A percentile compares a stretch with the other conserved stretches of the same genome.
phyloP scores from a whole-genome alignment of 257 asterid genomes.

The Rubia yunnanensis region DNA sequence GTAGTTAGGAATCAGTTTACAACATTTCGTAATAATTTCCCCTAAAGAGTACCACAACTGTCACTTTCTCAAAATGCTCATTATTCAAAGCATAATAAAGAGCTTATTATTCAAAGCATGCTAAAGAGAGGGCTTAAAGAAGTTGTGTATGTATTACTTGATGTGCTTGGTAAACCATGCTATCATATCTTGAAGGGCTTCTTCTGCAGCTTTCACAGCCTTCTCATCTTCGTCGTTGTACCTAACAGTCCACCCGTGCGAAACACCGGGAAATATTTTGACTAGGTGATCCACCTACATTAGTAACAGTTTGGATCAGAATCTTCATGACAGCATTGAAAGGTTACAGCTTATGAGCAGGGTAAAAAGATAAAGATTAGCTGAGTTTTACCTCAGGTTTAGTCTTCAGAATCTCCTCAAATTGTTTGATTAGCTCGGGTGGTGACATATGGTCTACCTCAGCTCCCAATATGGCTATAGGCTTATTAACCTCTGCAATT shows the following conservation, averaged over 20 bases:
- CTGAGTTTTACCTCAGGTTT: conserved; percentile 38
- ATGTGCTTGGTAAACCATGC: conserved; percentile 40
- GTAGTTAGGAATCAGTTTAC: too few species aligned
- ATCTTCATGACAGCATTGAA: background rate
- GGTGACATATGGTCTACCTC: conserved; percentile 42
- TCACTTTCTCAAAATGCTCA: too few species aligned
- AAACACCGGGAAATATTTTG: conserved; percentile 39
- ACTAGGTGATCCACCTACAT: conserved; percentile 34
- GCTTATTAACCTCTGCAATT: conserved; percentile 40
- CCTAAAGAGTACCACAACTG: too few species aligned
- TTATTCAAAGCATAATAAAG: too few species aligned
- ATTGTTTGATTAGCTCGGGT: conserved; percentile 40
- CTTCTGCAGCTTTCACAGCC: conserved; percentile 45
- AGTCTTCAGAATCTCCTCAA: conserved; percentile 36
- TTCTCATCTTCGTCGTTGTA: conserved; percentile 33
- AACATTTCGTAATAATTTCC: too few species aligned
- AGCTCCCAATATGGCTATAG: conserved; percentile 53
- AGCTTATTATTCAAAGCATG: too few species aligned
- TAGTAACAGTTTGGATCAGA: too few species aligned
- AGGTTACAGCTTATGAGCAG: background rate
- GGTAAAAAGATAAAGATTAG: background rate
- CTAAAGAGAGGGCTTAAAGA: too few species aligned
- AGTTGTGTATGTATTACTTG: conserved; percentile 18
- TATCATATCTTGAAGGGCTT: conserved; percentile 41
- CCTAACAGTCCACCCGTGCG: conserved; percentile 56